Evolutionary conservation across 1,139 yeast species (phyloP).

Genomic region (Williopsis jadinii): DNA sequence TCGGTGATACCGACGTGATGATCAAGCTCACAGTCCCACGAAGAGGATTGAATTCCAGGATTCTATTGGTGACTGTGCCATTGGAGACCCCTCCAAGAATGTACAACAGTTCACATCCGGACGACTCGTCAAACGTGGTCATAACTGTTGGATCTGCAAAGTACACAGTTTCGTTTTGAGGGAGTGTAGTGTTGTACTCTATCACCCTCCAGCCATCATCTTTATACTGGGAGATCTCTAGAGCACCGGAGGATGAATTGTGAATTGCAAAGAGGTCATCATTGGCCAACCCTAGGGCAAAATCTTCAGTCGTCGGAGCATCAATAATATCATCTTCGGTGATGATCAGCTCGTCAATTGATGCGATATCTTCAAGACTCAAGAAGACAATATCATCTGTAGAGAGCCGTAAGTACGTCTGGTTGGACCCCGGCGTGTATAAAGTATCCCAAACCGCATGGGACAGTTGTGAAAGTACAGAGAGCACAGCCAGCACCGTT

Average conservation of each 20-base stretch:
- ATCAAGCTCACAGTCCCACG: slow-evolving; percentile 28
- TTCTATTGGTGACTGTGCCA: slow-evolving; percentile 28
- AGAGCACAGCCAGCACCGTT: no score
- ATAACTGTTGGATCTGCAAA: slow-evolving; percentile 30
- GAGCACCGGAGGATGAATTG: no score
- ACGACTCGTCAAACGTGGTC: slow-evolving; percentile 29
- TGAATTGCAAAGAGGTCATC: slow-evolving; percentile 19
- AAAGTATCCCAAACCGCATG: slow-evolving; percentile 29
- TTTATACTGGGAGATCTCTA: no score
- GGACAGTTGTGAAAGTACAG: not conserved
- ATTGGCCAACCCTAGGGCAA: slow-evolving; percentile 18
- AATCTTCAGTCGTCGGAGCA: slow-evolving; percentile 17
- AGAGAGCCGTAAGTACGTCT: slow-evolving; percentile 31
- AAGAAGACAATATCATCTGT: slow-evolving; percentile 30
- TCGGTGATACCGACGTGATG: slow-evolving; percentile 40
- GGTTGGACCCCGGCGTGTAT: slow-evolving; percentile 33
- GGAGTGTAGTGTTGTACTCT: slow-evolving; percentile 12
- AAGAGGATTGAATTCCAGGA: slow-evolving; percentile 31
- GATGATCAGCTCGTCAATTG: not conserved
- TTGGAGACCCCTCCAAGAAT: slow-evolving; percentile 40
- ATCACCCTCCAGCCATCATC: slow-evolving; percentile 22
- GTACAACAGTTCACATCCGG: slow-evolving; percentile 29
- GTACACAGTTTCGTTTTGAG: slow-evolving; percentile 10
- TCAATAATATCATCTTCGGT: slow-evolving; percentile 9
- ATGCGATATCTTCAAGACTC: slow-evolving; percentile 1